Conservation (phyloP, 495 filamentous ascomycete genomes). For the Tuber indicum region DNA sequence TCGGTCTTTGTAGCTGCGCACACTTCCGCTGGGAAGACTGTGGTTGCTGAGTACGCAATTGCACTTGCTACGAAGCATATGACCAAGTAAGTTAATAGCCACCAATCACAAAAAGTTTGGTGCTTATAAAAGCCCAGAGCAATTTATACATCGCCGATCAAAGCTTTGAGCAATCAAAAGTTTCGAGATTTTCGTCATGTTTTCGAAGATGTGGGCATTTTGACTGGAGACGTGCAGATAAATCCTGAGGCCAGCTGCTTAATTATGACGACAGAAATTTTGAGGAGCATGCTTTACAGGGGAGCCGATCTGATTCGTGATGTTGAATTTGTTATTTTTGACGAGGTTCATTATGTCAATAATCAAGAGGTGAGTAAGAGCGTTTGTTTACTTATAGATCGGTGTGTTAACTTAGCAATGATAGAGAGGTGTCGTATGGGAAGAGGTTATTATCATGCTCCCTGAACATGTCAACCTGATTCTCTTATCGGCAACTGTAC, state of each 20-base stretch:
- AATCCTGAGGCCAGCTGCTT: slow-evolving; percentile 95
- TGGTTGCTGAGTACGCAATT: slow-evolving; percentile 97
- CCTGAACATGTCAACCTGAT: slow-evolving; percentile 95
- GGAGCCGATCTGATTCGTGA: slow-evolving; percentile 94
- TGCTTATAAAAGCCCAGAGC: slow-evolving; percentile 46
- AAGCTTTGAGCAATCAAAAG: slow-evolving; percentile 97
- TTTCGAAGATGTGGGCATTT: slow-evolving; percentile 92
- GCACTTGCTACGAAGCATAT: slow-evolving; percentile 92
- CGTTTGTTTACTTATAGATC: not conserved
- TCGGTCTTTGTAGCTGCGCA: slow-evolving; percentile 99
- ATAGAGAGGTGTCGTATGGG: slow-evolving; percentile 87
- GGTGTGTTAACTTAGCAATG: not conserved
- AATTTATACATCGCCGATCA: slow-evolving; percentile 98
- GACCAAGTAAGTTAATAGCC: slow-evolving; percentile 59
- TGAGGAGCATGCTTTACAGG: slow-evolving; percentile 95
- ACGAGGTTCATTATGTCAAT: slow-evolving; percentile 98
- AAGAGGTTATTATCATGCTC: slow-evolving; percentile 99
- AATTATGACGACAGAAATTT: slow-evolving; percentile 98
- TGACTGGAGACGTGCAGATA: slow-evolving; percentile 97
- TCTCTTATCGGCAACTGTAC: slow-evolving; percentile 89
- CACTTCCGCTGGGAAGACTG: slow-evolving; percentile 96
- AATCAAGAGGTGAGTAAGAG: slow-evolving; percentile 59
- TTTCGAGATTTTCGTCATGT: slow-evolving; percentile 84
- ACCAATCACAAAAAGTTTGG: not conserved
- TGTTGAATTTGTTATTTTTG: slow-evolving; percentile 98